Evolutionary conservation across 306 rosid species (phyloP), one percentile per base, ranked within the genome.

Genomic region (Cicer arietinum): DNA sequence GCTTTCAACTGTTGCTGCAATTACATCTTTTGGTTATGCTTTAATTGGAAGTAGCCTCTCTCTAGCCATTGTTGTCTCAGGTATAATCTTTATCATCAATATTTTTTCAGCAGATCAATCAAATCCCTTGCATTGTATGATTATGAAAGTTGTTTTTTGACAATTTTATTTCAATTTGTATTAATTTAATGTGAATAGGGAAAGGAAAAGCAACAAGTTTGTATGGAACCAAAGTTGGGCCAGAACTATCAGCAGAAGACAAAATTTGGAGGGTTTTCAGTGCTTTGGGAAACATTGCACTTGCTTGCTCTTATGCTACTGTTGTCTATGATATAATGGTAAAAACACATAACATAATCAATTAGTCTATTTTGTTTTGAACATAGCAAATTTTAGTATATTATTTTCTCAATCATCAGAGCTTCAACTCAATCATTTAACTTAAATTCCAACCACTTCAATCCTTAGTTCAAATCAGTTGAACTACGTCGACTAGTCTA

Each of bases 221-320:
- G 46, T 64, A 41, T 8, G 91, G 89, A 48, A 67, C 11, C 12
- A 69, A 59, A 71, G 35, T 72, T 6, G 92, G 84, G 6, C 67
- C 78, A 37, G 84, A 12, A 9, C 7, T 84, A 43, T 82, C 93
- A 8, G 57, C 14, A 35, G 51, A 69, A 18, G 91, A 88, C 10
- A 90, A 87, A 83, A 7, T 84, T 16, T 89, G 93, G 91, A 88
- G 62, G 42, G 78, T 77, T 80, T 84, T 89, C 48, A 83, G 86
- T 75, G 93, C 93, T 45, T 40, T 82, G 58, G 96, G 96, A 48
- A 89, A 86, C 65, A 88, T 90, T 52, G 93, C 96, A 10, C 86
- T 90, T 84, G 90, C 96, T 74, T 85, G 86, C 77, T 76, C 88
- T 14, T 90, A 73, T 74, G 81, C 91, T 12, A 71, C 76, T 3